Conservation (phyloP, 306 rosid genomes). For the Lathyrus tuberosus region DNA sequence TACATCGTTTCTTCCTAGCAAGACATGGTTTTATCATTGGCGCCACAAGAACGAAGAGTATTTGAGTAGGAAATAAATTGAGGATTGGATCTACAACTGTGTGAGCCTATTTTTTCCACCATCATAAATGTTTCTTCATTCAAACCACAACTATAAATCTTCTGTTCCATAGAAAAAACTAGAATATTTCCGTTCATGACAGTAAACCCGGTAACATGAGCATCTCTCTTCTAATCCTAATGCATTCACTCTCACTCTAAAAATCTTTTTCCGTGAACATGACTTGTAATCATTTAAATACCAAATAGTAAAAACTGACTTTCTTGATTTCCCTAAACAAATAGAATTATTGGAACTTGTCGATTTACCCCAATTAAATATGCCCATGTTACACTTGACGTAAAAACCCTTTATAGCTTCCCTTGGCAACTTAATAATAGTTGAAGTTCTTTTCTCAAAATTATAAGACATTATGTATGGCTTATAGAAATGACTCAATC, state of each 20-base stretch:
- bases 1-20: not conserved
- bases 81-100: not conserved
- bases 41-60: constrained; percentile 3
- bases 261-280: no score
- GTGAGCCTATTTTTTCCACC: no score
- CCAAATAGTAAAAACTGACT: no score
- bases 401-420: constrained; percentile 20
- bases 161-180: not conserved
- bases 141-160: constrained; percentile 33
- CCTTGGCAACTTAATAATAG: constrained; percentile 7
- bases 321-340: no score
- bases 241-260: no score
- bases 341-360: no score
- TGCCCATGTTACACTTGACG: no score
- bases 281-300: no score
- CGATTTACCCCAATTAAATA: no score
- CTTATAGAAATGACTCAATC: not conserved
- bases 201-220: not conserved
- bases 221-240: no score
- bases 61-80: not conserved
- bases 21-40: not conserved
- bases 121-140: not conserved
- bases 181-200: constrained; percentile 17
- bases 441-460: not conserved
- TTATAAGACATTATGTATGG: constrained; percentile 26